Evolutionary conservation across 495 filamentous ascomycete species (phyloP), one percentile per base, ranked within the genome.

Genomic region (Podospora pseudopauciseta): DNA sequence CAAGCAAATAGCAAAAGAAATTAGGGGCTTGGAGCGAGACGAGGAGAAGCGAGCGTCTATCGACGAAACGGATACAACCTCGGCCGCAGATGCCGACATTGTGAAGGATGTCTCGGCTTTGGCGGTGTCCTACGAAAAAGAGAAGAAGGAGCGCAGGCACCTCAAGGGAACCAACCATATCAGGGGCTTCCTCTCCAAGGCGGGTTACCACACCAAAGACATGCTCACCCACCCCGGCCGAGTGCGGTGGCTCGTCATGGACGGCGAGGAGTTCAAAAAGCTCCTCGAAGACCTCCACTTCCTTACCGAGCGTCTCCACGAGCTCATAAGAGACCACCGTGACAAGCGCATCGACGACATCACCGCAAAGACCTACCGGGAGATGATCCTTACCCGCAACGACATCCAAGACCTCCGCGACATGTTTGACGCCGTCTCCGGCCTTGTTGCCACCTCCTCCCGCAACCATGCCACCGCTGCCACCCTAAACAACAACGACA

Each of bases 321-420:
- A 77, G 70, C 67, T 78, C 30, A 77, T 77, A 71, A 54, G 73
- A 1, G 65, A 64, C 23, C 62, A 74, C 32, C 74, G 71, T 2
- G 70, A 73, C 23, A 49, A 65, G 62, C 68, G 68, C n/a, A 74
- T 78, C 30, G 76, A 77, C 60, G 75, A 74, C 19, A 77, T 78
- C 58, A 74, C 75, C 0, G 75, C 71, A 57, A 78, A 74, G 64
- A 78, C 74, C 1, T 78, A 78, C 65, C 67, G 76, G 0, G 76
- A 78, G 65, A 76, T 78, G 75, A 72, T 78, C 6, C 57, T 78
- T 16, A 67, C 74, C 18, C 67, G 76, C 0, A 73, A 78, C 53
- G 66, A 71, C 30, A 65, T 78, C 20, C 63, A 74, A 20, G 74
- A 77, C 16, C 58, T 78, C 3, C 65, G 68, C 23, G 70, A 72